These are phyloP conservation scores for Microbotryum saponariae DNA, from an alignment of 1,284 basidiomycete genomes.

Conservation along the genomic window DNA sequence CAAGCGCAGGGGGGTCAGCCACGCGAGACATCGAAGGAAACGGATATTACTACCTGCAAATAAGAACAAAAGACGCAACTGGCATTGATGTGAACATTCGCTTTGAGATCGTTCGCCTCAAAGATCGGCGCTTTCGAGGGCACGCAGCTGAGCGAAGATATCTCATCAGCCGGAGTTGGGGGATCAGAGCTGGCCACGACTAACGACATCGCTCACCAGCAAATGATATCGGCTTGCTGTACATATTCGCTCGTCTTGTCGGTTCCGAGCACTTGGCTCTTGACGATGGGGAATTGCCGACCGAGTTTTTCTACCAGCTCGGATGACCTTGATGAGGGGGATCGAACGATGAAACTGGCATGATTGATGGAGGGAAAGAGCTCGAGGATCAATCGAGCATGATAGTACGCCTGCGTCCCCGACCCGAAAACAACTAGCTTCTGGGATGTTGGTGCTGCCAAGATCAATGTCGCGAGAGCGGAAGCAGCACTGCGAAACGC, in stretches of 20 bases:
- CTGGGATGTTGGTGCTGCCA: conserved; percentile 9
- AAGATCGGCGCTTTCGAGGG: conserved; percentile 30
- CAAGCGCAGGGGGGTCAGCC: neutral
- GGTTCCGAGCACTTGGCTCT: neutral
- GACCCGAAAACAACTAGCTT: conserved; percentile 29
- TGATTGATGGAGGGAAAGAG: conserved; percentile 17
- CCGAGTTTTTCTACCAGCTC: neutral
- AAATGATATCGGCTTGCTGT: conserved; percentile 27
- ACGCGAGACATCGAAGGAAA: neutral
- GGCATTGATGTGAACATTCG: conserved; percentile 26
- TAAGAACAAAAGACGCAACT: conserved; percentile 8
- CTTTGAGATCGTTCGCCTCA: conserved; percentile 10
- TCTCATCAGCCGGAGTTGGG: neutral
- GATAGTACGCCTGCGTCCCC: conserved; percentile 30
- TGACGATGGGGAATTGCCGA: neutral
- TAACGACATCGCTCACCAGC: conserved; percentile 15
- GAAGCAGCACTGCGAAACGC: conserved; percentile 20
- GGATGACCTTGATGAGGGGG: neutral
- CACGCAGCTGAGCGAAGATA: conserved; percentile 23
- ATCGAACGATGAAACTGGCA: conserved; percentile 14
- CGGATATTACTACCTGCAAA: too few relatives aligned
- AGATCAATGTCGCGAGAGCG: conserved; percentile 13
- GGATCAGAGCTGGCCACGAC: too few relatives aligned
- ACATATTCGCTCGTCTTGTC: neutral
- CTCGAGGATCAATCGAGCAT: conserved; percentile 29